phyloP scores from a whole-genome alignment of 2,329 filamentous ascomycete genomes.

The Arthrocladium fulminans region DNA sequence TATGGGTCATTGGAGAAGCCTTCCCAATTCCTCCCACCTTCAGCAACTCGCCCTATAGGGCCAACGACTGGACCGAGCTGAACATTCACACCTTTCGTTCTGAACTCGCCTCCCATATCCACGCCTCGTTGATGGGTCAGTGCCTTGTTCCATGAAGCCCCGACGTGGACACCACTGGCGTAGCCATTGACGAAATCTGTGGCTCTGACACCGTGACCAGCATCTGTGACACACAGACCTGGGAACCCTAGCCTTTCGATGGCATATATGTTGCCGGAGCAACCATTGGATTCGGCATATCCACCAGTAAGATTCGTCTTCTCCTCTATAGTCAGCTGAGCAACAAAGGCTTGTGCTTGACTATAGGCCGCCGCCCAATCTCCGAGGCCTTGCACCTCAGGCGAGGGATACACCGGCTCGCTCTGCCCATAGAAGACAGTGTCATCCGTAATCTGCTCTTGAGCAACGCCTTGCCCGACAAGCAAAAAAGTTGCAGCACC shows the following conservation, averaged over 20 bases:
- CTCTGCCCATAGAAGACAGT: conserved; percentile 22
- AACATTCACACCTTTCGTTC: conserved; percentile 57
- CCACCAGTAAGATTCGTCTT: conserved; percentile 35
- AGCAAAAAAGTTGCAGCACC: not conserved
- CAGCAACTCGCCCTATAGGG: conserved; percentile 27
- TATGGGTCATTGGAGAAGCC: conserved; percentile 44
- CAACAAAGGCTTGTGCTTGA: conserved; percentile 32
- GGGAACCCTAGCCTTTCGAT: conserved; percentile 28
- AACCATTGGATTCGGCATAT: conserved; percentile 17
- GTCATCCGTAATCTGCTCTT: conserved; percentile 22
- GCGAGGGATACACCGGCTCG: conserved; percentile 17
- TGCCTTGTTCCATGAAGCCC: conserved; percentile 31
- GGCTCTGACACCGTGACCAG: conserved; percentile 24
- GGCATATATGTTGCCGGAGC: conserved; percentile 27
- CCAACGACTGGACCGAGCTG: conserved; percentile 55
- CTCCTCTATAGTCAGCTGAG: conserved; percentile 34
- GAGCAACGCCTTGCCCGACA: conserved; percentile 8
- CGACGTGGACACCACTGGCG: conserved; percentile 26
- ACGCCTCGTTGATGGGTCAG: conserved; percentile 28
- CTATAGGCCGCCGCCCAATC: conserved; percentile 30
- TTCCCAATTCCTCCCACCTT: conserved; percentile 41
- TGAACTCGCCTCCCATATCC: conserved; percentile 32
- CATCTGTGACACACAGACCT: conserved; percentile 26
- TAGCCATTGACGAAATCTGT: conserved; percentile 23
- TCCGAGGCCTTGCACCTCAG: conserved; percentile 24